phyloP scores from a whole-genome alignment of 1,284 basidiomycete species.

The Tilletia walkeri region DNA sequence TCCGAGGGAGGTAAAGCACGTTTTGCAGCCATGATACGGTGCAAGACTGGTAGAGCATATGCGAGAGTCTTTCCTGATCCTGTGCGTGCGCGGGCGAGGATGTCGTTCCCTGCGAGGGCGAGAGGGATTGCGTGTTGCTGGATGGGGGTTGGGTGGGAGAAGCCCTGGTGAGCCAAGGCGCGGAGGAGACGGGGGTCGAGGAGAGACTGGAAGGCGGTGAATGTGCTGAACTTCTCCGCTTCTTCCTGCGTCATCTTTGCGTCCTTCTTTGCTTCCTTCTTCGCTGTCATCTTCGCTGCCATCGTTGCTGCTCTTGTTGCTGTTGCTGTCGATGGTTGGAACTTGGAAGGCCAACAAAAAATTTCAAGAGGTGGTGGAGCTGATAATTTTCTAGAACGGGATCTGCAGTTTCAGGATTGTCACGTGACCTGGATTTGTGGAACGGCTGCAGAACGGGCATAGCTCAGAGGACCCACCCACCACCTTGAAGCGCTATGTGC shows the following conservation, averaged over 20 bases:
- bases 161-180: constrained; percentile 76
- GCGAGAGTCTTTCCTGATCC: constrained; percentile 97
- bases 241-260: background rate
- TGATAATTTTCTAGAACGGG: too few relatives aligned
- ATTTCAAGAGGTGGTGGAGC: too few relatives aligned
- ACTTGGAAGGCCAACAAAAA: too few relatives aligned
- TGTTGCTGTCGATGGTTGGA: too few relatives aligned
- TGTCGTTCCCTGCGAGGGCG: constrained; percentile 79
- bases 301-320: too few relatives aligned
- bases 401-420: too few relatives aligned
- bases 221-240: constrained; percentile 17
- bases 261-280: too few relatives aligned
- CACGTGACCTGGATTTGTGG: too few relatives aligned
- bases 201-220: constrained; percentile 64
- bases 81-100: constrained; percentile 88
- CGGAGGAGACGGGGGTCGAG: constrained; percentile 71
- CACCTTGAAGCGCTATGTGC: too few relatives aligned
- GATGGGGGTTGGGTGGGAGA: constrained; percentile 76
- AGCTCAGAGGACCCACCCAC: too few relatives aligned
- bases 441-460: too few relatives aligned
- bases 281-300: too few relatives aligned
- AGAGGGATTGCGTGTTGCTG: constrained; percentile 76
- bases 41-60: constrained; percentile 85
- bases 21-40: constrained; percentile 82
- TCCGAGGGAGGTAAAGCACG: constrained; percentile 64